Base-by-base conservation (phyloP, 106 monocot genomes). In the Dendrobium officinale region DNA sequence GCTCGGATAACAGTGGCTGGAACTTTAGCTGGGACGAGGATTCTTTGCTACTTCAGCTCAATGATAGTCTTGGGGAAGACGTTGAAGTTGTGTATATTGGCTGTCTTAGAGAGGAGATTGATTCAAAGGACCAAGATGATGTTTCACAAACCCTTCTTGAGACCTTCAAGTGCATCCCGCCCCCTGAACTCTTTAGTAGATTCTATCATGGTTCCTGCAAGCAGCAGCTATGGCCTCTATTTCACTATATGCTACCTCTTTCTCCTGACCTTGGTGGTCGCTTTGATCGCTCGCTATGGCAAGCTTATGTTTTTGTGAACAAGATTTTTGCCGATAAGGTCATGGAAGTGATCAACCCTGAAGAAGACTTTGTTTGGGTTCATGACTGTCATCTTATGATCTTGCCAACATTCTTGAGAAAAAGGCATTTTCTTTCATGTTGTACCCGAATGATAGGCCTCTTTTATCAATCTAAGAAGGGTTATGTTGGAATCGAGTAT, bases 341-440 rank as follows among this genome's bases (percentile, higher is more conserved):
- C 18, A 79, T 93, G 4, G 91, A 93, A 79, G 91, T 90, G 43
- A 78, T 96, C 22, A 90, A 85, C 73, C 90, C 96, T 1, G 87
- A 96, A 33, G 86, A 90, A 9, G 96, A 96, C 73, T 93, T 75
- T 48, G 92, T 96, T 5, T 96, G 96, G 96, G 84, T 93, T 48
- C 96, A 96, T 42, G 96, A 96, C 76, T 96, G 93, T 78, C 96
- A 96, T 54, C 90, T 96, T 20, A 93, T 96, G 93, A 88, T 85
- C 6, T 85, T 96, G 37, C 96, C 96, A 10, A 88, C 91, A 7
- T 93, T 96, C 80, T 80, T 96, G 7, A 59, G 96, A 41, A 79
- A 88, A 9, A 74, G 87, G 1, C 93, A 96, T 79, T 96, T 96
- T 80, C 85, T 96, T n/a, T 88, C 90, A 18, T 91, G 93, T 82